Evolutionary conservation across 176 grass and related monocot genomes (phyloP).

Genomic region (Cenchrus fungigraminus): DNA sequence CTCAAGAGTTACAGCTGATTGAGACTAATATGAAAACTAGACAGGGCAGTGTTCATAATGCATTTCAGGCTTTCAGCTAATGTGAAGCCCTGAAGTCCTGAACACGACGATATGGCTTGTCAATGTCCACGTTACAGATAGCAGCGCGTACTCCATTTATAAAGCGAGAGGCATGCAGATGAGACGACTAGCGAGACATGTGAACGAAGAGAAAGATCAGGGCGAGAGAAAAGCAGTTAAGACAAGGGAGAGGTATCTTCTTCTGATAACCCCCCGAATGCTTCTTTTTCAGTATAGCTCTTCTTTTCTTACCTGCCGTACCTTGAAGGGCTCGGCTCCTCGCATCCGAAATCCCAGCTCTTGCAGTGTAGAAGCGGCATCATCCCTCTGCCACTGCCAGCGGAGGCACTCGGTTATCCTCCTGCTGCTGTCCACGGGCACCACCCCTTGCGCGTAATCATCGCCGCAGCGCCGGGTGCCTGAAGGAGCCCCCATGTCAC

Average conservation of each 20-base stretch:
- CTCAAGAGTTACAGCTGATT: background rate
- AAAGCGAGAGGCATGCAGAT: constrained; percentile 36
- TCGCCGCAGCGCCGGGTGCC: constrained; percentile 63
- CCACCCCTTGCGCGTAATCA: constrained; percentile 69
- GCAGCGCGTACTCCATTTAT: background rate
- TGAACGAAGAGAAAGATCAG: constrained; percentile 49
- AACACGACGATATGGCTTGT: background rate
- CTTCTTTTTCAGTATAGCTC: constrained; percentile 34
- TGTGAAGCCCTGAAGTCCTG: background rate
- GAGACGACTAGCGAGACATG: constrained; percentile 50
- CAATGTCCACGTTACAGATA: background rate
- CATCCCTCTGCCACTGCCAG: constrained; percentile 55
- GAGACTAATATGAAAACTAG: background rate
- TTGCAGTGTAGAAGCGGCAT: constrained; percentile 62
- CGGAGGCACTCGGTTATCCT: constrained; percentile 54
- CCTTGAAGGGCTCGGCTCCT: constrained; percentile 73
- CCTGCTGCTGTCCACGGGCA: constrained; percentile 50
- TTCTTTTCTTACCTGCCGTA: constrained; percentile 51
- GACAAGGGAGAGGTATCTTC: constrained; percentile 58
- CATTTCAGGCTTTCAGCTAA: background rate
- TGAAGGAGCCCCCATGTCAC: constrained; percentile 46
- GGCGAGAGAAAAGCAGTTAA: constrained; percentile 52
- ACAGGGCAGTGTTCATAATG: background rate
- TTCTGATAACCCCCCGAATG: constrained; percentile 40
- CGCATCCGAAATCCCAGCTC: constrained; percentile 53